A percentile compares a stretch with the other conserved stretches of the same genome.
Conservation (phyloP, 2,329 filamentous ascomycete species). For the Fusarium pseudoanthophilum region DNA sequence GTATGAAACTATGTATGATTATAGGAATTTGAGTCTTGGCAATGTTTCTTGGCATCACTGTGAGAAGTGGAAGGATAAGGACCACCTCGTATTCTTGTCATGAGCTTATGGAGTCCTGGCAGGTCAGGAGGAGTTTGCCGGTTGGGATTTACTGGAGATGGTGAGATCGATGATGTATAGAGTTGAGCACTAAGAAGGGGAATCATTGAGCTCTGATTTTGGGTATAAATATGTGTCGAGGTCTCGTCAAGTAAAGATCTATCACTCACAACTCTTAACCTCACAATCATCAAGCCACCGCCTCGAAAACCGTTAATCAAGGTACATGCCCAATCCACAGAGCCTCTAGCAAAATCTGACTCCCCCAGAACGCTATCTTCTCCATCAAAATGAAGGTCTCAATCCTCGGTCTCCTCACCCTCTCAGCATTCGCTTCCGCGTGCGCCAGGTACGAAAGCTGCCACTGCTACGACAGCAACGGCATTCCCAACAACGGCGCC, state of each 20-base stretch:
- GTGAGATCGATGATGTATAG: not conserved
- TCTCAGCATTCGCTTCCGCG: not conserved
- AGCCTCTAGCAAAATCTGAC: fast-evolving
- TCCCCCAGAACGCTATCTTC: fast-evolving
- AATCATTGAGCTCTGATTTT: fast-evolving
- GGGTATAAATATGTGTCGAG: not conserved
- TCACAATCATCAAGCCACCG: not conserved
- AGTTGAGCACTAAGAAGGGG: too few species aligned
- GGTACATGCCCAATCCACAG: not conserved
- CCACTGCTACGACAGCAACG: not conserved
- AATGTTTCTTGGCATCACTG: not conserved
- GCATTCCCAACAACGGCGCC: not conserved
- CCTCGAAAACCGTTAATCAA: not conserved
- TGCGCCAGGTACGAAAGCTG: not conserved
- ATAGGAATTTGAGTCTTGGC: not conserved
- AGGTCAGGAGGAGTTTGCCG: fast-evolving
- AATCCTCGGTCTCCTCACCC: not conserved
- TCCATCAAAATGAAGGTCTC: not conserved
- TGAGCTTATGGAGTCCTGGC: not conserved
- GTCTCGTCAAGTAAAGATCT: fast-evolving
- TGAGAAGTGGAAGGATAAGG: not conserved
- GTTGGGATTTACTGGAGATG: not conserved
- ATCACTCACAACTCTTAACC: not conserved
- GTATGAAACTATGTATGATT: fast-evolving
- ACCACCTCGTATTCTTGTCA: not conserved